phyloP scores from a whole-genome alignment of 148 eudicot species.

The Camellia sinensis region DNA sequence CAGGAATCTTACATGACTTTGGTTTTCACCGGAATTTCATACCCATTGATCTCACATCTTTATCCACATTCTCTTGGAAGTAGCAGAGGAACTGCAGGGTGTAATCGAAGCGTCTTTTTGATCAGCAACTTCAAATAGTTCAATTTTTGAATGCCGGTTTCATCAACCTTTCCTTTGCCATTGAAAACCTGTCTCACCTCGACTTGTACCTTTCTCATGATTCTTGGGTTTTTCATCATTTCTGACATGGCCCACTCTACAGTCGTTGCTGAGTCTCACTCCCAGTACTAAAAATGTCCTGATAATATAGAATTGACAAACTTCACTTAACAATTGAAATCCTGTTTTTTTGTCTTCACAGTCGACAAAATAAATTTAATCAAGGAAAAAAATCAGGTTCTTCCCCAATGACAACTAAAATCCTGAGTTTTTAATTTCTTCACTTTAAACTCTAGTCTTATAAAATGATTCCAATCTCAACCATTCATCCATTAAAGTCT shows the following conservation, averaged over 20 bases:
- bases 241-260: slow-evolving; percentile 40
- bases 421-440: no score
- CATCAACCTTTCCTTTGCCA: slow-evolving; percentile 13
- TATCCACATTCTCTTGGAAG: slow-evolving; percentile 31
- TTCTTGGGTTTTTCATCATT: slow-evolving; percentile 31
- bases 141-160: slow-evolving; percentile 15
- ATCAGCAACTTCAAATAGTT: slow-evolving; percentile 23
- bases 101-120: slow-evolving; percentile 34
- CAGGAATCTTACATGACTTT: slow-evolving; percentile 7
- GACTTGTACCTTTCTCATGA: slow-evolving; percentile 29
- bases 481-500: no score
- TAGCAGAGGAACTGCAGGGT: slow-evolving; percentile 29
- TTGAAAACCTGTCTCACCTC: slow-evolving; percentile 26
- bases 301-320: not conserved
- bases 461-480: no score
- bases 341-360: no score
- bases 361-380: no score
- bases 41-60: slow-evolving; percentile 25
- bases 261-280: slow-evolving; percentile 25
- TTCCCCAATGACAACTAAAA: no score
- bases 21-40: slow-evolving; percentile 27
- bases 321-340: not conserved
- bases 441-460: no score
- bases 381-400: no score
- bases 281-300: slow-evolving; percentile 36